phyloP scores from a whole-genome alignment of 1,284 basidiomycete species.

The Tilletiopsis washingtonensis region DNA sequence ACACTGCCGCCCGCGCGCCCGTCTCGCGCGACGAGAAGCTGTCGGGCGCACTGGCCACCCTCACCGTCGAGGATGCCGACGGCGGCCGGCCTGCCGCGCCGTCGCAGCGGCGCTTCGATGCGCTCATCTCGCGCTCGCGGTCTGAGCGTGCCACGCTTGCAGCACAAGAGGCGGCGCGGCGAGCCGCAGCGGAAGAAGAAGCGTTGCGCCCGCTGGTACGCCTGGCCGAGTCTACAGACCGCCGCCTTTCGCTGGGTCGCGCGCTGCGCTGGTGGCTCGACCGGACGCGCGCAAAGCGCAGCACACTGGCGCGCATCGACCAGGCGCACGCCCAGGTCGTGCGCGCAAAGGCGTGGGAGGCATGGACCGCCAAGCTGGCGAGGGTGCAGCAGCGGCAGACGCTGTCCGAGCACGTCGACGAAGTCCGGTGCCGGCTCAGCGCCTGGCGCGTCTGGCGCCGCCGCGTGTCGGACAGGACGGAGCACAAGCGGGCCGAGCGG shows the following conservation, averaged over 20 bases:
- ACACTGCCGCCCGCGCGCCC: no score
- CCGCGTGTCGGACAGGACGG: not conserved
- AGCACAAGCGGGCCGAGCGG: not conserved
- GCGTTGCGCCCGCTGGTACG: not conserved
- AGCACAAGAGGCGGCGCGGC: constrained; percentile 2
- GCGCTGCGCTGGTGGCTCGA: constrained; percentile 26
- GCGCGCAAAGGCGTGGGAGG: constrained; percentile 13
- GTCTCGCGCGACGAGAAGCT: no score
- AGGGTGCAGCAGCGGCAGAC: not conserved
- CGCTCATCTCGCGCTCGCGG: constrained; percentile 21
- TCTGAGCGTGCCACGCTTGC: constrained; percentile 11
- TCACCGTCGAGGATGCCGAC: not conserved
- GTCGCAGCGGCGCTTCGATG: constrained; percentile 15
- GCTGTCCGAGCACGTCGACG: constrained; percentile 12
- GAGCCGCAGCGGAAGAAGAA: constrained; percentile 10
- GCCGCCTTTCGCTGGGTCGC: constrained; percentile 8
- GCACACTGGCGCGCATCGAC: constrained; percentile 8
- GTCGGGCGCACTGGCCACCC: not conserved
- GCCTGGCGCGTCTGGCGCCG: constrained; percentile 22
- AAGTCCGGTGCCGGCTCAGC: constrained; percentile 20
- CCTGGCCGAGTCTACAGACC: constrained; percentile 13
- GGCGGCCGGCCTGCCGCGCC: not conserved
- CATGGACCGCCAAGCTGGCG: constrained; percentile 6
- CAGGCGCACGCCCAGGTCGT: constrained; percentile 11
- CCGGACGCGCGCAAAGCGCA: constrained; percentile 10